Base-by-base conservation (phyloP, 176 grass and related monocot species). In the Phoenix dactylifera region DNA sequence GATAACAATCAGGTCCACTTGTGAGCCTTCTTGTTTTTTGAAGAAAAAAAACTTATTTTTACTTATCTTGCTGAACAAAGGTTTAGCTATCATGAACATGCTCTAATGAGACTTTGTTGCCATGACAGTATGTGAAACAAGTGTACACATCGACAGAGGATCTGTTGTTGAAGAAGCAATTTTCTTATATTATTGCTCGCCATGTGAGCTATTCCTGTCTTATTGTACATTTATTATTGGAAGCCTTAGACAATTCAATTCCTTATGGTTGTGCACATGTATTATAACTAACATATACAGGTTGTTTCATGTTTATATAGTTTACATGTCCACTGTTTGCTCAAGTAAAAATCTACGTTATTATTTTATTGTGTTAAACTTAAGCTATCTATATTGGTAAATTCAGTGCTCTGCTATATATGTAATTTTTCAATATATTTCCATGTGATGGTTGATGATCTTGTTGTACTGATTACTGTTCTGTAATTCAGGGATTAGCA, bases 121-220 rank as follows among this genome's bases (percentile, higher is more conserved):
- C 19, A 26, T 58, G 26, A 68, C 93, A 92, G 74, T 89, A 86
- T 81, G 81, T 98, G 60, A 98, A 92, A 76, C 93, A 92, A 62
- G 74, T 98, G 22, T 98, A 81, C 62, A 85, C 88, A 35, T 67
- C 81, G 60, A 89, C 84, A 26, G 81, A 91, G 18, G 81, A 98
- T 79, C 64, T 88, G 66, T 51, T 81, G 48, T 77, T 92, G 48
- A 98, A 92, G 82, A 98, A 92, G 65, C 93, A 98, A 56, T 98
- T 98, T 67, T 81, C 87, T 44, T 98, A 89, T 74, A 86, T 89
- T 39, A 89, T 98, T 15, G 81, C 88, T 65, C 88, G 84, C 68
- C 84, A 98, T 79, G 93, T 98, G 79, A 84, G 68, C 24, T 44
- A 55, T 69, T 32, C 24, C 0, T 1, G 26, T 56, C 29, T 57